Base-by-base conservation (phyloP, 2,329 filamentous ascomycete species). In the Neobulgaria alba region DNA sequence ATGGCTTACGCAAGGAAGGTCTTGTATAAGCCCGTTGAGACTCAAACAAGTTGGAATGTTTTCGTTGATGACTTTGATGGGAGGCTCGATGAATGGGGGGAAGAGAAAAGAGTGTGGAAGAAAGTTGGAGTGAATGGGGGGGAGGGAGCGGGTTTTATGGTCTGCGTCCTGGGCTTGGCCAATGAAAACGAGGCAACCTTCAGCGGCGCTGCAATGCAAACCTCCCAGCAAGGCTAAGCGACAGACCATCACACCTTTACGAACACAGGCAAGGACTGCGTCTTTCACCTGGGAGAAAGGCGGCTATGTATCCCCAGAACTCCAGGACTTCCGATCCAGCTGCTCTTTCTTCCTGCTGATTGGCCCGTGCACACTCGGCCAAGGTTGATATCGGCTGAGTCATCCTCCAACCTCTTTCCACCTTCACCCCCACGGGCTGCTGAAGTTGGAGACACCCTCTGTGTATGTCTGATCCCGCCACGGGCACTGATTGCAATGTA, bases 41-140 rank as follows among this genome's bases (percentile, higher is more conserved):
- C 44, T 47, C 36, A 41, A 51, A 39, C 34, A 48, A 55, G 42
- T 48, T 48, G 42, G 38, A 50, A 50, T 40, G 44, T 48, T 33
- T 42, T 56, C 52, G 49, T 39, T 39, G 49, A 54, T 49, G 29
- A 32, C 42, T 34, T 35, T 14, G 29, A 43, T 38, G 41, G 30
- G 29, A 37, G 41, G 46, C 30, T 31, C 23, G 49, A 51, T 52
- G 33, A 17, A 34, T 33, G 36, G 31, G 15, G 39, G 33, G 41
- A 35, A 41, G 29, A n/a, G 35, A 40, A 33, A 57, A 45, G 47
- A 54, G 50, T 48, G 49, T 51, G 47, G 38, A 43, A 56, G 53
- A 50, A 56, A 50, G 49, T 42, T 55, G 47, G 51, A 42, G 41
- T 44, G 47, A 43, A 40, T 40, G 47, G 51, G 53, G 54, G 53